Evolutionary conservation across 129 eudicot genomes (phyloP), one percentile per base, ranked within the genome.

Genomic region (Flaveria sonorensis): DNA sequence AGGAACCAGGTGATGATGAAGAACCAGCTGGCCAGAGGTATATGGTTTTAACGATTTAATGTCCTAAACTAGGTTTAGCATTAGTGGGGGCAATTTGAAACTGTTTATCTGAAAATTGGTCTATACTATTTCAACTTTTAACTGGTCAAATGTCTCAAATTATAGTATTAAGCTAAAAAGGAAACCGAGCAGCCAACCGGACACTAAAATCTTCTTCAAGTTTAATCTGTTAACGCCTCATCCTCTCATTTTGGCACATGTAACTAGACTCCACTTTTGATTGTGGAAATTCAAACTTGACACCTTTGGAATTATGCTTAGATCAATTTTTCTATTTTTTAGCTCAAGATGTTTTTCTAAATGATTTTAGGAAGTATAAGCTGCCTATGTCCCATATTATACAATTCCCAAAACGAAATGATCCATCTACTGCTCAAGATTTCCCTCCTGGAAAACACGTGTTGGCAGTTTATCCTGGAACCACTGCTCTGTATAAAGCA

Each of bases 1-100:
- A 94, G 79, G 98, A 91, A 77, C 97, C 97, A 2, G 98, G 98
- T 62, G 97, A 94, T 21, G 98, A 94, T 74, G 98, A 94, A 82
- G 98, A 94, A 59, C 85, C 90, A 67, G 84, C 87, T 56, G 96
- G 88, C 81, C 98, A 89, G 83, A 94, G 92, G 97, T 89, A 84
- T 19, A 59, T 28, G 48, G 10, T 74, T 13, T 50, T 42, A 57
- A 3, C 55, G 53, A 47, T 28, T 51, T 28, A 63, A 36, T 32
- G 39, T 52, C n/a, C 23, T 51, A 53, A 23, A 60, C 36, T 24
- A 56, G 12, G 26, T 19, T 19, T 56, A 7, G 26, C 28, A 20
- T 20, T 9, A 56, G 60, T 50, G 55, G 64, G 63, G 64, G 15
- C 30, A 57, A 10, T 57, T 57, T 19, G 1, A 21, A 20, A 20